Conservation (phyloP, 345 rosid species). For the Bruguiera parviflora region DNA sequence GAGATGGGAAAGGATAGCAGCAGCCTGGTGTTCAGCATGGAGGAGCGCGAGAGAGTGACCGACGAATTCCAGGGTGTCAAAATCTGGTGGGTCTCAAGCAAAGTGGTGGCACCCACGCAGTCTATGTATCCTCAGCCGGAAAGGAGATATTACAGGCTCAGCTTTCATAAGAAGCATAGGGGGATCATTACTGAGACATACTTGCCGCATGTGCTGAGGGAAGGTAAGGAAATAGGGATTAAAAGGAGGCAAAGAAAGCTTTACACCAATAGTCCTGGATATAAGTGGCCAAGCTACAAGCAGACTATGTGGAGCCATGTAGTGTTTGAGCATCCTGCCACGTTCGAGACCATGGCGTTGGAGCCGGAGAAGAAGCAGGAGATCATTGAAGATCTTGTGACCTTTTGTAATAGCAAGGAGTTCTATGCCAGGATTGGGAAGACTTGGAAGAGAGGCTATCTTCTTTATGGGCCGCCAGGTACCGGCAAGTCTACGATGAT, state of each 20-base stretch:
- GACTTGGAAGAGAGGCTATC: conserved; percentile 58
- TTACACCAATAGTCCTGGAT: conserved; percentile 50
- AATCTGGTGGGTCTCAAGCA: conserved; percentile 51
- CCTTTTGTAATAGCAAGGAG: conserved; percentile 50
- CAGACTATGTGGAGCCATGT: conserved; percentile 57
- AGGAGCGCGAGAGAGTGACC: conserved; percentile 44
- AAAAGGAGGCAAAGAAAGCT: conserved; percentile 62
- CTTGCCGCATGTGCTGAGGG: conserved; percentile 43
- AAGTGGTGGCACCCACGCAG: conserved; percentile 19
- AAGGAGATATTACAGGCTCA: conserved; percentile 49
- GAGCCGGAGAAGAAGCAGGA: conserved; percentile 53
- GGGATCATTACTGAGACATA: conserved; percentile 45
- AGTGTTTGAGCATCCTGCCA: conserved; percentile 56
- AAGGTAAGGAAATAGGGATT: conserved; percentile 50
- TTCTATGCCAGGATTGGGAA: conserved; percentile 54
- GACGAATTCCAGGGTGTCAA: conserved; percentile 46
- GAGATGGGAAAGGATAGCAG: conserved; percentile 43
- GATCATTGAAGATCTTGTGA: conserved; percentile 49
- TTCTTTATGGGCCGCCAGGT: conserved; percentile 48
- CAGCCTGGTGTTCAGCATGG: conserved; percentile 48
- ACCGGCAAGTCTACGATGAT: conserved; percentile 46
- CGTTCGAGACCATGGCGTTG: conserved; percentile 53
- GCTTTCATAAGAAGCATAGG: conserved; percentile 46
- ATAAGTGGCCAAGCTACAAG: conserved; percentile 47
- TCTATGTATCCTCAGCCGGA: conserved; percentile 46